Evolutionary conservation across 108 stramenopile genomes (phyloP), one percentile per base, ranked within the genome.

Genomic region (Nannochloropsis salina): DNA sequence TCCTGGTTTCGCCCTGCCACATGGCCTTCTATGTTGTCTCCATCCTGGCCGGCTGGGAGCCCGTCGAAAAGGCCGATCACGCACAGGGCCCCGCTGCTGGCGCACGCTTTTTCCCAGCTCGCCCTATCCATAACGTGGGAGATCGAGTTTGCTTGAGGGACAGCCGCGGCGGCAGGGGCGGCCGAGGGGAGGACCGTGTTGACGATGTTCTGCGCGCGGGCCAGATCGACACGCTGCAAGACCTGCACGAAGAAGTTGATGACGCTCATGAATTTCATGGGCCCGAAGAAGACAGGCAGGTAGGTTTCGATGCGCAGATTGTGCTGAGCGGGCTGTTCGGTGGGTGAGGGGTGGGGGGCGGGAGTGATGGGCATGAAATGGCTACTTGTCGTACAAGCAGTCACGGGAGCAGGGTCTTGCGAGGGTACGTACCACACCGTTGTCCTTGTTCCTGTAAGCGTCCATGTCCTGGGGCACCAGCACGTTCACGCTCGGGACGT

Each of bases 221-320:
- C 20, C 15, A n/a, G 15, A n/a, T 74, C 61, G 61, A 74, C n/a
- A 15, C 61, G 15, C 61, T 74, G 61, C 15, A 74, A n/a, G 61
- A 74, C 61, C n/a, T 74, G 61, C 15, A 74, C n/a, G 61, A 74
- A 74, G 61, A 74, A 74, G 61, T 74, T 74, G 61, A 74, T 74
- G 61, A 74, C 61, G 61, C 61, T 74, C 61, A 74, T 74, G 61
- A 74, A 74, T n/a, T 74, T 74, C 61, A 74, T 74, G 6, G 61
- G 61, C 20, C 61, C 61, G 61, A 74, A 74, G n/a, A 74, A 74
- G 61, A 74, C 61, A n/a, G 61, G 61, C 61, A 74, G 8, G 61
- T 74, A 74, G n/a, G 61, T n/a, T 8, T 74, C 61, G n/a, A 74
- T 74, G 61, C 61, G 61, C 61, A 74, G 61, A n/a, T 74, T 74